These are phyloP conservation scores for Pholiota microspora DNA, from an alignment of 768 basidiomycete genomes.

Conservation along the genomic window DNA sequence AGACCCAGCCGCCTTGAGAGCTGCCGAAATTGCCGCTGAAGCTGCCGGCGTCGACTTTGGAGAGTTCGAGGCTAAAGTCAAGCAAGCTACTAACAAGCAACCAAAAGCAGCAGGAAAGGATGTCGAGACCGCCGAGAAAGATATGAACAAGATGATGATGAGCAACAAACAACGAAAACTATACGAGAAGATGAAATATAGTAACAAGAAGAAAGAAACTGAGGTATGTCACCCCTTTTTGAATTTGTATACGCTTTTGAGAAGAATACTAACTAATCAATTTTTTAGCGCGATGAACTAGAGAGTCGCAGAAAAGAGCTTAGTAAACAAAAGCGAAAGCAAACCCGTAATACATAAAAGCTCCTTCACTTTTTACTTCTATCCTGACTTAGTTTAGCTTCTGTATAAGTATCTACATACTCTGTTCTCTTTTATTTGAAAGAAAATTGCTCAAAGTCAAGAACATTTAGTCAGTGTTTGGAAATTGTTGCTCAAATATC, in stretches of 20 bases:
- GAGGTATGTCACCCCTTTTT: conserved; percentile 58
- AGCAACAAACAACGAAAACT: conserved; percentile 92
- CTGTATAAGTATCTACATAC: conserved; percentile 9
- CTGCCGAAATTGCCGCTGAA: conserved; percentile 92
- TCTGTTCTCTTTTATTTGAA: neutral
- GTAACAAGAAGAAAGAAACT: conserved; percentile 67
- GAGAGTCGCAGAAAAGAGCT: conserved; percentile 57
- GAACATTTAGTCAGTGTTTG: too few relatives aligned
- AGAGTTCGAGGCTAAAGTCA: conserved; percentile 74
- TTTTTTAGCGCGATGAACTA: conserved; percentile 54
- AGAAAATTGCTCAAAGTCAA: neutral
- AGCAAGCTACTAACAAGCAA: conserved; percentile 50
- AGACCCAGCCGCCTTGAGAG: conserved; percentile 71
- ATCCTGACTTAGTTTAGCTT: conserved; percentile 4
- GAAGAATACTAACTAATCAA: neutral
- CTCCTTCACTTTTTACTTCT: conserved; percentile 1
- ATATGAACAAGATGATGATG: conserved; percentile 98
- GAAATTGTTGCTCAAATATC: neutral
- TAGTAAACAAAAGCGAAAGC: conserved; percentile 44
- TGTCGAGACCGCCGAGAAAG: conserved; percentile 54
- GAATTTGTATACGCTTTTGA: neutral
- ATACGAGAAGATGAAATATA: conserved; percentile 91
- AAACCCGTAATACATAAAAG: conserved; percentile 33
- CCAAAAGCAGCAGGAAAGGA: conserved; percentile 28
- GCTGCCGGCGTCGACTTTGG: conserved; percentile 79